Evolutionary conservation across 306 rosid species (phyloP).

Genomic region (Fragaria iinumae): DNA sequence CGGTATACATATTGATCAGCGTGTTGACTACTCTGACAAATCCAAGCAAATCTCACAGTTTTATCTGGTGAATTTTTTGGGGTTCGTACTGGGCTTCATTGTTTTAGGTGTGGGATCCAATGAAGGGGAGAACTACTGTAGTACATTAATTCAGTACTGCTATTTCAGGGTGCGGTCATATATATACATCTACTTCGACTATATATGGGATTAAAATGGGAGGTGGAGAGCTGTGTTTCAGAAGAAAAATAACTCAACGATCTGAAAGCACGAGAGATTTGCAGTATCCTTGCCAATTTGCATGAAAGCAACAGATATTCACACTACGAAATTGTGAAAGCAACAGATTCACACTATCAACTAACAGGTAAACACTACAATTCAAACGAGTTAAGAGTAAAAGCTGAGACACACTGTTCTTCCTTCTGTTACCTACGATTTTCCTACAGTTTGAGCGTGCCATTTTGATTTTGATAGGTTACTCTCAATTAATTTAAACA

Average conservation of each 20-base stretch:
- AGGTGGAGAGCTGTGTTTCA: conserved; percentile 27
- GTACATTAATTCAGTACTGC: conserved; percentile 23
- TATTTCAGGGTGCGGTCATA: conserved; percentile 28
- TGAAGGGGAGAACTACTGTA: conserved; percentile 37
- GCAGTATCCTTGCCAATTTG: background rate
- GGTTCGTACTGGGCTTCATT: conserved; percentile 11
- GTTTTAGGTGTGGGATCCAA: conserved; percentile 40
- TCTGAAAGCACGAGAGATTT: background rate
- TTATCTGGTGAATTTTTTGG: conserved; percentile 42
- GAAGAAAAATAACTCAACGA: background rate
- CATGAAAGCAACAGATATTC: conserved; percentile 18
- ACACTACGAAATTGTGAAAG: conserved; percentile 14
- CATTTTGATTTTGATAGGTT: background rate
- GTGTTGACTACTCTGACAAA: conserved; percentile 23
- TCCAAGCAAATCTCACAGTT: conserved; percentile 35
- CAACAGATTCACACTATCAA: conserved; percentile 34
- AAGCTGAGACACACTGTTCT: conserved; percentile 33
- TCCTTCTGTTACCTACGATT: background rate
- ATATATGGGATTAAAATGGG: conserved; percentile 10
- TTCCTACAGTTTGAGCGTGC: background rate
- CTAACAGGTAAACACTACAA: conserved; percentile 53
- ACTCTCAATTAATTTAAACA: background rate
- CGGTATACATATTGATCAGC: background rate
- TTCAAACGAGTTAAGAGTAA: conserved; percentile 31
- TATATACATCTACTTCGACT: conserved; percentile 24